Evolutionary conservation across 2,329 filamentous ascomycete genomes (phyloP), one percentile per base, ranked within the genome.

Genomic region (Mollisiaceae sp.): DNA sequence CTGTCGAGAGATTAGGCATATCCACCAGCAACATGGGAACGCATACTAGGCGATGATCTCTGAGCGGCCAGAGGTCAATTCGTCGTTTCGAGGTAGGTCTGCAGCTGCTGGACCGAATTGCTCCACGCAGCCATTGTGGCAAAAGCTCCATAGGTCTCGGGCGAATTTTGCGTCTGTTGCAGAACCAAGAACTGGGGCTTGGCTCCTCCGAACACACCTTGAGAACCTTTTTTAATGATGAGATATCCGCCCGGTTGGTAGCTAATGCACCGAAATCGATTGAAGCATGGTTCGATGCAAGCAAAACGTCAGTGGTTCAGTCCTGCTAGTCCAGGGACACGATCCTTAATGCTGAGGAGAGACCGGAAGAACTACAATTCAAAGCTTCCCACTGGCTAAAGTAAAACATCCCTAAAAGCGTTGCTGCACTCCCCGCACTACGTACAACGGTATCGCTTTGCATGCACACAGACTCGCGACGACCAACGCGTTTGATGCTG

Each of bases 1-100:
- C 91, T 80, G 79, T 81, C 82, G 82, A 83, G 82, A 84, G 81
- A 84, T 84, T 86, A 86, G 75, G 79, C 82, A 84, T 83, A 84
- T 86, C 86, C 86, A 88, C 86, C 79, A 78, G 50, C 80, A 78
- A 81, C 81, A 83, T 75, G 70, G 71, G 73, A 74, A 73, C 71
- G 73, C 73, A 76, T 74, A 71, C 66, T 72, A 73, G 69, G 65
- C 65, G 75, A 75, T 71, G 74, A 75, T 75, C 73, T 75, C 68
- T 72, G 70, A 71, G 70, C 70, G 71, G 69, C 70, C 63, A 69
- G 65, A 73, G 60, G 68, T 70, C 69, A 75, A 73, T 73, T 75
- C 72, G 72, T 70, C 69, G 54, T 70, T 68, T 65, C 67, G 65
- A 74, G 67, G 70, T 72, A 65, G 63, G 64, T 73, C 69, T 76